phyloP scores from a whole-genome alignment of 2,329 filamentous ascomycete species.

The Keithomyces neogunnii region DNA sequence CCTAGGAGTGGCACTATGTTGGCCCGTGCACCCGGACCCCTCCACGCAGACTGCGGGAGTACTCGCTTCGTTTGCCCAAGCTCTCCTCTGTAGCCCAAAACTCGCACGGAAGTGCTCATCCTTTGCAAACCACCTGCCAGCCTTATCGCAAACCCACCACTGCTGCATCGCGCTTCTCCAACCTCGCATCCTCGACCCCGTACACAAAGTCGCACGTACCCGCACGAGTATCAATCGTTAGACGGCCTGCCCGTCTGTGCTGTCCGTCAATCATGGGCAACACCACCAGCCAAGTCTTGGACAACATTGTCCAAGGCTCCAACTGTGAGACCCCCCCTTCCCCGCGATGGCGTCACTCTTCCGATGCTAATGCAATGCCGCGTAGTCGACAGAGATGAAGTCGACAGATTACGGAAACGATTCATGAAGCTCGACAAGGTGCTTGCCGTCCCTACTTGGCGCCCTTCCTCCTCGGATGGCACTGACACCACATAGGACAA shows the following conservation, averaged over 20 bases:
- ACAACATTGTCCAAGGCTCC: constrained; percentile 91
- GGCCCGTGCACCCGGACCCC: too few species aligned
- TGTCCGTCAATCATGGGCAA: constrained; percentile 48
- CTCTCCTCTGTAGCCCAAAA: not conserved
- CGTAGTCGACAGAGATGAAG: constrained; percentile 90
- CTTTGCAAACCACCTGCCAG: not conserved
- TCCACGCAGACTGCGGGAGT: too few species aligned
- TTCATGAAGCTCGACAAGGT: constrained; percentile 99
- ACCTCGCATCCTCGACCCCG: not conserved
- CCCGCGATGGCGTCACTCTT: not conserved
- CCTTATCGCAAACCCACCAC: not conserved
- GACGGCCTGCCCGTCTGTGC: constrained; percentile 4
- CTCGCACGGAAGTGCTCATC: not conserved
- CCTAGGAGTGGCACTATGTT: too few species aligned
- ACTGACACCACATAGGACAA: constrained; percentile 60
- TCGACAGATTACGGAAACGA: constrained; percentile 88
- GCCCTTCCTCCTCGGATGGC: not conserved
- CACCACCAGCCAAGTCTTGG: constrained; percentile 67
- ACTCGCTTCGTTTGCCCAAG: not conserved
- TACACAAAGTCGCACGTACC: not conserved
- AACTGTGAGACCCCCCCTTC: constrained; percentile 61
- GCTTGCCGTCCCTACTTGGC: constrained; percentile 10
- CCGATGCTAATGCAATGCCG: not conserved
- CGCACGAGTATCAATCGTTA: not conserved
- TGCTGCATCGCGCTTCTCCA: not conserved